A percentile compares a stretch with the other conserved stretches of the same genome.
Evolutionary conservation across 345 rosid genomes (phyloP).

Genomic region (Nasturtium officinale): DNA sequence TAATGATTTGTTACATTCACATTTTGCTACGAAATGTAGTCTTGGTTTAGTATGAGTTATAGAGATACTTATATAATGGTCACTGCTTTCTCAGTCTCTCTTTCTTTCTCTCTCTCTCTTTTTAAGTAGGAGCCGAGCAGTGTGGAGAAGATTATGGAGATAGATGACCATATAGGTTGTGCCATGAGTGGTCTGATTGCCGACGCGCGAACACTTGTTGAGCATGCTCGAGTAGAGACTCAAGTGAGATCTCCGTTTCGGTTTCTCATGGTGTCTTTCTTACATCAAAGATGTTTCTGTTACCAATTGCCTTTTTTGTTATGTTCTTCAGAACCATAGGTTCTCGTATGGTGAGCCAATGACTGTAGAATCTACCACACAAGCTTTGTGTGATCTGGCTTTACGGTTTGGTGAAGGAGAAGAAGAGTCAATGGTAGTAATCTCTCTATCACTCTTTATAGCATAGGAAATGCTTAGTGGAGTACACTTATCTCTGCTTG

Average conservation of each 20-base stretch:
- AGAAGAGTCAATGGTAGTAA: conserved; percentile 87
- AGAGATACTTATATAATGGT: not conserved
- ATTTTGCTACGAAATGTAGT: not conserved
- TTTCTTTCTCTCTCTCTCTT: not conserved
- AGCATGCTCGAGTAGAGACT: conserved; percentile 95
- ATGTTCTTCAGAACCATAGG: conserved; percentile 70
- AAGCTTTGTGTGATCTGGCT: conserved; percentile 95
- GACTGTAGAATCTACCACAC: conserved; percentile 97
- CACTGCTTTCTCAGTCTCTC: not conserved
- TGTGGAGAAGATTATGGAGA: conserved; percentile 94
- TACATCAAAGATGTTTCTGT: not conserved
- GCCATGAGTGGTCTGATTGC: conserved; percentile 98
- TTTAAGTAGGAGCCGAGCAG: conserved; percentile 83
- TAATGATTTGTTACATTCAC: not conserved
- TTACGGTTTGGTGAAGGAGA: conserved; percentile 98
- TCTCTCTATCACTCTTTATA: not conserved
- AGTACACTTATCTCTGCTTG: conserved; percentile 4
- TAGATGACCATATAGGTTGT: conserved; percentile 90
- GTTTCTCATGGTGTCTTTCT: conserved; percentile 1
- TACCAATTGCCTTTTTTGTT: not conserved
- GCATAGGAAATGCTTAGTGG: not conserved
- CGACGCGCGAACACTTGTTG: conserved; percentile 92
- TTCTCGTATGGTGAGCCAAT: conserved; percentile 99
- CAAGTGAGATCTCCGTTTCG: conserved; percentile 53
- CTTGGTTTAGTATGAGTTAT: not conserved